These are phyloP conservation scores for Tripterygium wilfordii DNA, from an alignment of 177 flowering plant species.

Conservation along the genomic window DNA sequence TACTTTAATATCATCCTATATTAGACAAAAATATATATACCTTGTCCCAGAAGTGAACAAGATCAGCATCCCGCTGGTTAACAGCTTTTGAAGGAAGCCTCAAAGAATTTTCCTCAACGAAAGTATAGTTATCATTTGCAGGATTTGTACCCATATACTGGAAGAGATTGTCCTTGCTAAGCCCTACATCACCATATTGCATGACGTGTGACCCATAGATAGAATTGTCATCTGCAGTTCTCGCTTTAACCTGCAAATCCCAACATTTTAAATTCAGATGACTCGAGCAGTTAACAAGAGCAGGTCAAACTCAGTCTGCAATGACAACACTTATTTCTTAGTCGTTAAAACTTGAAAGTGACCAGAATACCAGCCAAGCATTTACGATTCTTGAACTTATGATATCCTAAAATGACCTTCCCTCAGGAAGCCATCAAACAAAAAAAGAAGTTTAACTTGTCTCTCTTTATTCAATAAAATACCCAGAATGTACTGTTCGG, in stretches of 20 bases:
- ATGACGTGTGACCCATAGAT: slow-evolving; percentile 84
- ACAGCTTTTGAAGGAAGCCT: slow-evolving; percentile 42
- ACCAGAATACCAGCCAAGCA: no score
- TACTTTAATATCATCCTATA: background rate
- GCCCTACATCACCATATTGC: slow-evolving; percentile 76
- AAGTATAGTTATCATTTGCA: slow-evolving; percentile 74
- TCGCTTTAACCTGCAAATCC: slow-evolving; percentile 62
- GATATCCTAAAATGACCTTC: no score
- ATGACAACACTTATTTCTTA: no score
- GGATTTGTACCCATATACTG: slow-evolving; percentile 87
- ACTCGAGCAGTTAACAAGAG: background rate
- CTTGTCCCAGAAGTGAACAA: slow-evolving; percentile 91
- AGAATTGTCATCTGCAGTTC: slow-evolving; percentile 52
- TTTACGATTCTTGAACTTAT: no score
- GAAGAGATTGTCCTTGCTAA: slow-evolving; percentile 46
- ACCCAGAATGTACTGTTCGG: no score
- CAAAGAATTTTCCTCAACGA: slow-evolving; percentile 45
- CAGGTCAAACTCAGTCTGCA: no score
- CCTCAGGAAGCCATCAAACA: no score
- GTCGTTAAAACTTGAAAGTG: no score
- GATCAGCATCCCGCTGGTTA: slow-evolving; percentile 97
- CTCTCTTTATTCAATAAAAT: no score
- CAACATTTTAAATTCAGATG: background rate
- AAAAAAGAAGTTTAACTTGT: no score
- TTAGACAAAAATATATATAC: slow-evolving; percentile 25